These are phyloP conservation scores for Erysimum cheiranthoides DNA, from an alignment of 345 rosid genomes.

Conservation along the genomic window DNA sequence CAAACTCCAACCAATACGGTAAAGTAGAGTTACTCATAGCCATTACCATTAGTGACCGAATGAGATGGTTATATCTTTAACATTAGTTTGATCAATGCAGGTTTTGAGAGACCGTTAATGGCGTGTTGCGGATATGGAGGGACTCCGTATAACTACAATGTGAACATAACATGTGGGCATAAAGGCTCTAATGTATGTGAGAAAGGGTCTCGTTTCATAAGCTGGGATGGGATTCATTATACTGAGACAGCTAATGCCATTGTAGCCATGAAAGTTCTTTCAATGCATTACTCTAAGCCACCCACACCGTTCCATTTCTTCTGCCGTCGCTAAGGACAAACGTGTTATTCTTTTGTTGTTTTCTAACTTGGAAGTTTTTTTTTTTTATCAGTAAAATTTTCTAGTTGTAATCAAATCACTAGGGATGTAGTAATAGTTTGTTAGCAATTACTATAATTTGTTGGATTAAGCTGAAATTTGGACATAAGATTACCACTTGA, in stretches of 20 bases:
- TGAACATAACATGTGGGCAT: conserved; percentile 62
- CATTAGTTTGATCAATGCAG: conserved; percentile 44
- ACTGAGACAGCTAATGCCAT: conserved; percentile 75
- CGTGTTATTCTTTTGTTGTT: not conserved
- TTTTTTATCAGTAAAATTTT: not conserved
- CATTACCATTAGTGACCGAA: not conserved
- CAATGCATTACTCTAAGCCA: conserved; percentile 35
- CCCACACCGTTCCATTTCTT: conserved; percentile 55
- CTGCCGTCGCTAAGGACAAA: conserved; percentile 37
- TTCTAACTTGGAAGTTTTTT: not conserved
- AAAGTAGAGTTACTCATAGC: not conserved
- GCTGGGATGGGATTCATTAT: conserved; percentile 88
- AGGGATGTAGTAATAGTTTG: too few relatives aligned
- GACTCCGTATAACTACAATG: conserved; percentile 71
- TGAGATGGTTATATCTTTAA: conserved; percentile 11
- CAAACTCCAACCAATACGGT: conserved; percentile 65
- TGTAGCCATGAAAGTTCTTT: conserved; percentile 61
- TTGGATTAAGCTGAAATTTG: too few relatives aligned
- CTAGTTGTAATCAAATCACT: not conserved
- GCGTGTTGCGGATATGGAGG: conserved; percentile 86
- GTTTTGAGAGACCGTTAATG: conserved; percentile 70
- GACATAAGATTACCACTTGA: too few relatives aligned
- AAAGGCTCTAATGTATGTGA: conserved; percentile 58
- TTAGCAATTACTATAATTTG: too few relatives aligned
- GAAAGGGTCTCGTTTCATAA: conserved; percentile 54